phyloP scores from a whole-genome alignment of 2,329 filamentous ascomycete genomes.

The Colletotrichum costaricense region DNA sequence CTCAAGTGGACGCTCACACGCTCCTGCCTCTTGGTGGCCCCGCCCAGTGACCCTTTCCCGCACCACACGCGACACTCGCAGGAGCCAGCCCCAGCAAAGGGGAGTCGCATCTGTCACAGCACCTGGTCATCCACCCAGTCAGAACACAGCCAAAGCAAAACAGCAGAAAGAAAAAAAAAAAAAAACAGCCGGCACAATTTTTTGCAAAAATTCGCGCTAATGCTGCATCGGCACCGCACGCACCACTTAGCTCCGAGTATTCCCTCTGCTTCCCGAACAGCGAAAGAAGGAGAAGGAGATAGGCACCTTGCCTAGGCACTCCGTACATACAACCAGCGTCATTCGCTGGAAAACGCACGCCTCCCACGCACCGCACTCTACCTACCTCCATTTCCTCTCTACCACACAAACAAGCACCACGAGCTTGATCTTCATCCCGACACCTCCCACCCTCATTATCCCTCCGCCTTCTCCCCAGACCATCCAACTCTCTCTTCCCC shows the following conservation, averaged over 20 bases:
- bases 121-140: not conserved
- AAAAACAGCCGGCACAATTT: constrained; percentile 19
- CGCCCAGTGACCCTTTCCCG: constrained; percentile 13
- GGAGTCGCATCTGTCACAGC: constrained; percentile 16
- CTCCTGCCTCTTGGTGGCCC: not conserved
- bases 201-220: constrained; percentile 36
- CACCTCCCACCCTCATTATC: constrained; percentile 11
- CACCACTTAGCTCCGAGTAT: constrained; percentile 31
- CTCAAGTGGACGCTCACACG: not conserved
- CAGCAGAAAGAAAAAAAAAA: not conserved
- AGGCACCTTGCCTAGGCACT: not conserved
- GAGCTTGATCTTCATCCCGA: constrained; percentile 10
- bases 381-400: not conserved
- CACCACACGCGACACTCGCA: constrained; percentile 31
- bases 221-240: constrained; percentile 13
- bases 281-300: constrained; percentile 2
- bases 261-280: constrained; percentile 19
- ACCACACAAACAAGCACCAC: constrained; percentile 22
- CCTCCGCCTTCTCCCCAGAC: constrained; percentile 15
- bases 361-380: not conserved
- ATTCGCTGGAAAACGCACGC: constrained; percentile 30
- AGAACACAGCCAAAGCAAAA: not conserved
- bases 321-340: constrained; percentile 30
- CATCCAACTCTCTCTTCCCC: constrained; percentile 13
- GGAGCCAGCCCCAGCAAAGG: not conserved